These are phyloP conservation scores for Beta corolliflora DNA, from an alignment of 179 eudicot species.

Conservation along the genomic window DNA sequence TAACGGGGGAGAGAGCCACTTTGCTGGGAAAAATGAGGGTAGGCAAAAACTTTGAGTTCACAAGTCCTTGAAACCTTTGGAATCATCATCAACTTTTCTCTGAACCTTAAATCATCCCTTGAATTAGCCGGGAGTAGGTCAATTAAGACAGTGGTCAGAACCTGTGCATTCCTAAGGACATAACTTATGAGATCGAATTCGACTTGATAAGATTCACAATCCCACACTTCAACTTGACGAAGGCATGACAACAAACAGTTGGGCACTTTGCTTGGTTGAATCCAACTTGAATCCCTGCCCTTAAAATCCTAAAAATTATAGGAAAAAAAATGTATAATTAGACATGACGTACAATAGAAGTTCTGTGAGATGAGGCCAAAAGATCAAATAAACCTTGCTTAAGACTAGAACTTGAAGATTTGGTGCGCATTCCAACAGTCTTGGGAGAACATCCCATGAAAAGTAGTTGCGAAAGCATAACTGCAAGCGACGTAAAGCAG, in stretches of 20 bases:
- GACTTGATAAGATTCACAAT: not conserved
- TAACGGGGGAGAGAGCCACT: no score
- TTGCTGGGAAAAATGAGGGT: not conserved
- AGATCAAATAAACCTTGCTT: conserved; percentile 4
- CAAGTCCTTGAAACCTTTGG: not conserved
- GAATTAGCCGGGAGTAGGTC: not conserved
- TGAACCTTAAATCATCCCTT: not conserved
- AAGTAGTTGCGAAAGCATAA: not conserved
- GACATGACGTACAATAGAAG: not conserved
- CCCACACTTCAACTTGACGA: not conserved
- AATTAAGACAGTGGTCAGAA: not conserved
- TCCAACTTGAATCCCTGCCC: not conserved
- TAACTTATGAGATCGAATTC: conserved; percentile 4
- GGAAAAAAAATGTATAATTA: not conserved
- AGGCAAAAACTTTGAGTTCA: not conserved
- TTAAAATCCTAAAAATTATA: not conserved
- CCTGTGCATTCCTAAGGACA: not conserved
- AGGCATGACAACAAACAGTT: not conserved
- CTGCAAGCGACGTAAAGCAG: not conserved
- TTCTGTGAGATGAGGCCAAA: not conserved
- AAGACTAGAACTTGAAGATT: not conserved
- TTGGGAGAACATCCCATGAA: conserved; percentile 2
- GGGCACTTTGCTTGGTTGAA: not conserved
- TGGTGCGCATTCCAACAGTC: conserved; percentile 2
- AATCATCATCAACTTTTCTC: not conserved